Conservation (phyloP, 2,329 filamentous ascomycete genomes). For the Apiospora kogelbergensis region DNA sequence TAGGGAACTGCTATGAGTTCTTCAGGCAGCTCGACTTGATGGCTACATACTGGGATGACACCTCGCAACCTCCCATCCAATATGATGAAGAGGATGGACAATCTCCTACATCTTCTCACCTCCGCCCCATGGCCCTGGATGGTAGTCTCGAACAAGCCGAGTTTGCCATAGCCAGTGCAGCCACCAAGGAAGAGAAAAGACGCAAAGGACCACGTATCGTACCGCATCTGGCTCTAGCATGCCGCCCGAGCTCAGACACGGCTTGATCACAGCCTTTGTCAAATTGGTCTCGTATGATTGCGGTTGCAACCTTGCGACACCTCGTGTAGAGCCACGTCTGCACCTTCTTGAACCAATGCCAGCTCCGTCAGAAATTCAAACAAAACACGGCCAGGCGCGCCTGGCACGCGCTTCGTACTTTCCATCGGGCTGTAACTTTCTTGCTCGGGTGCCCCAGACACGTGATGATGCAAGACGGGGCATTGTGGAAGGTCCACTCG, state of each 20-base stretch:
- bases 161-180: slow-evolving; percentile 14
- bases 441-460: slow-evolving; percentile 60
- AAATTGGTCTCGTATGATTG: slow-evolving; percentile 68
- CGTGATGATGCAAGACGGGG: slow-evolving; percentile 60
- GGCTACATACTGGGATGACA: slow-evolving; percentile 62
- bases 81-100: slow-evolving; percentile 14
- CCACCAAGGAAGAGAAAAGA: slow-evolving; percentile 14
- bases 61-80: slow-evolving; percentile 37
- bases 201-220: slow-evolving; percentile 37
- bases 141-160: slow-evolving; percentile 20
- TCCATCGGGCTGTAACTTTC: slow-evolving; percentile 57
- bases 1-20: slow-evolving; percentile 67
- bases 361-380: neutral
- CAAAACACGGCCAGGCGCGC: neutral
- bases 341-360: slow-evolving; percentile 42
- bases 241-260: slow-evolving; percentile 58
- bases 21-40: slow-evolving; percentile 62
- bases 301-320: slow-evolving; percentile 58
- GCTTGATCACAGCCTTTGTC: slow-evolving; percentile 58
- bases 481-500: slow-evolving; percentile 61
- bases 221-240: slow-evolving; percentile 54
- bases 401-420: slow-evolving; percentile 47
- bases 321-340: slow-evolving; percentile 59
- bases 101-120: neutral
- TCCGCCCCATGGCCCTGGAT: slow-evolving; percentile 16